Evolutionary conservation across 2,329 filamentous ascomycete species (phyloP), one percentile per base, ranked within the genome.

Genomic region (Trichoderma cornu-damae): DNA sequence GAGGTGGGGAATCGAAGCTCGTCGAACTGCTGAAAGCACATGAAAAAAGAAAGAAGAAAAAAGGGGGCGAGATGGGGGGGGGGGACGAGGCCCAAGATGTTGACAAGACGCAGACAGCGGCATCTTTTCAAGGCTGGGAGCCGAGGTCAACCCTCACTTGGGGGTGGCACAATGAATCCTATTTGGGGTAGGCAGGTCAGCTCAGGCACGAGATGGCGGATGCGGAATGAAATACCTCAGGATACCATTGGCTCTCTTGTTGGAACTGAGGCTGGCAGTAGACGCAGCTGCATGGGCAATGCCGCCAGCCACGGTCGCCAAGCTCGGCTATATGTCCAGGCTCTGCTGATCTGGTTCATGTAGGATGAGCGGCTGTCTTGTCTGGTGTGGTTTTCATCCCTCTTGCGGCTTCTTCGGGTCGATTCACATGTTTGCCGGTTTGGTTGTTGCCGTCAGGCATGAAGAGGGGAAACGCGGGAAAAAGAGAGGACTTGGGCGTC

Each of bases 161-260:
- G 51, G 51, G 42, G 51, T 47, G 51, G 12, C 51, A 46, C 32
- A 32, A 35, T 16, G 11, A 20, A 34, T 20, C n/a, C 28, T 47
- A 47, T 18, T 37, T 20, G 32, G 42, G 28, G 16, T 30, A 9
- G 35, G 37, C 18, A 28, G 22, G 42, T 55, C 51, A 55, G 51
- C 42, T 47, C 51, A 55, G 51, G 51, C 51, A 55, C 51, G 24
- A 37, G 32, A 50, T 35, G 37, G 16, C 9, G 30, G 38, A 47
- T 43, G 54, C 54, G 46, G 54, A 34, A 28, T n/a, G 28, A 28
- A 34, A 16, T 16, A 28, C 18, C 28, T 30, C 4, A 35, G n/a
- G 30, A 44, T 35, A 24, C 30, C 24, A 32, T 53, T 53, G 49
- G 38, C 14, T n/a, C 14, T 8, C 6, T 11, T 14, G 14, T n/a